Conservation (phyloP, 2,329 filamentous ascomycete species). For the Ophiocordyceps unilateralis region DNA sequence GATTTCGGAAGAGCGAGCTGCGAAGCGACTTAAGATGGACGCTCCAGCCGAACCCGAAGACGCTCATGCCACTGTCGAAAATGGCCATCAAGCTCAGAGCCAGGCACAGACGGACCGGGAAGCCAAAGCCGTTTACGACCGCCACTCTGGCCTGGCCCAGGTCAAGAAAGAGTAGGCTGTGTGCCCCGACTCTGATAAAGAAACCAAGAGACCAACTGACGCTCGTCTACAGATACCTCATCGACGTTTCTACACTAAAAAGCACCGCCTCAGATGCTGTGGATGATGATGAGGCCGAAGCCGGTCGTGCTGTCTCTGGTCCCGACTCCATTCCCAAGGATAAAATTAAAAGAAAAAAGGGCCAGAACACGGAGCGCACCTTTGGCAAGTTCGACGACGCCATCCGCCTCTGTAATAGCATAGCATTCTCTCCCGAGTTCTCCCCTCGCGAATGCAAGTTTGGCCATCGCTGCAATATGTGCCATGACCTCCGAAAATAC, state of each 20-base stretch:
- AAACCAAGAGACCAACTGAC: constrained; percentile 1
- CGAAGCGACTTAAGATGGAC: constrained; percentile 43
- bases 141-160: constrained; percentile 43
- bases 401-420: constrained; percentile 60
- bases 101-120: constrained; percentile 2
- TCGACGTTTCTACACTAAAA: constrained; percentile 15
- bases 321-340: constrained; percentile 27
- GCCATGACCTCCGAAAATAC: constrained; percentile 76
- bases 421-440: constrained; percentile 59
- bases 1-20: constrained; percentile 21
- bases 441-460: constrained; percentile 62
- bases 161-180: constrained; percentile 55
- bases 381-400: constrained; percentile 70
- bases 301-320: constrained; percentile 26
- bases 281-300: constrained; percentile 33
- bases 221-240: constrained; percentile 21
- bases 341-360: constrained; percentile 31
- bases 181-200: too few relatives aligned
- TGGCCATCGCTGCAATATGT: constrained; percentile 63
- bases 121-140: constrained; percentile 9
- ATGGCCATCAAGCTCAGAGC: too few relatives aligned
- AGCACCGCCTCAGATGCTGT: constrained; percentile 9
- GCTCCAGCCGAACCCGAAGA: constrained; percentile 7
- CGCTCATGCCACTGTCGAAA: not conserved
- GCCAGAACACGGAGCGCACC: constrained; percentile 65